These are phyloP conservation scores for Anisogramma anomala DNA, from an alignment of 2,329 filamentous ascomycete genomes.

Conservation along the genomic window DNA sequence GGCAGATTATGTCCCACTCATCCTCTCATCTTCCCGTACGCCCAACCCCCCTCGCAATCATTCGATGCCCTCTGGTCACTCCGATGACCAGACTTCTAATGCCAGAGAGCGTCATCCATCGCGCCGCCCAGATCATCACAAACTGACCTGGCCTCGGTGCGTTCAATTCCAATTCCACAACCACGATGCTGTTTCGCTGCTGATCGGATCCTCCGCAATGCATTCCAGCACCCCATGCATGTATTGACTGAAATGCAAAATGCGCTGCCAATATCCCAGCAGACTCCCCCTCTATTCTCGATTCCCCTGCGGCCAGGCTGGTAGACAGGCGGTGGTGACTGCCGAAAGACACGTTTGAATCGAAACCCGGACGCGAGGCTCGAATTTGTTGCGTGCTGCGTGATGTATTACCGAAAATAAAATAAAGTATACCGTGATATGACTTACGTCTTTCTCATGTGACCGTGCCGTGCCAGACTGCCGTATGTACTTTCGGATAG, in stretches of 20 bases:
- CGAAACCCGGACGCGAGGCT: not conserved
- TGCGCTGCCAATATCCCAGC: not conserved
- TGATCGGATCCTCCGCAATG: not conserved
- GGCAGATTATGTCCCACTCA: slow-evolving; percentile 12
- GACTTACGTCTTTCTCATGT: slow-evolving; percentile 7
- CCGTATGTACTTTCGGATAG: slow-evolving; percentile 13
- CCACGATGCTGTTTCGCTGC: not conserved
- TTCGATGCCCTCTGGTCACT: not conserved
- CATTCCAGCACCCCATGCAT: not conserved
- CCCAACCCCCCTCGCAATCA: not conserved
- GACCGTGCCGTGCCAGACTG: slow-evolving; percentile 12
- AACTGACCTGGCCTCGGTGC: not conserved
- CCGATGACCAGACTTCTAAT: not conserved
- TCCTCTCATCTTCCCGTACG: not conserved
- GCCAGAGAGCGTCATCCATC: not conserved
- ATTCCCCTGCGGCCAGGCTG: not conserved
- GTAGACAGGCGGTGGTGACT: slow-evolving; percentile 1
- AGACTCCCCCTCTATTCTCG: not conserved
- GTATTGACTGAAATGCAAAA: slow-evolving; percentile 2
- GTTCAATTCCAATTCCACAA: not conserved
- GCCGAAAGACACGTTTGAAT: slow-evolving; percentile 1
- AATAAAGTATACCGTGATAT: slow-evolving; percentile 14
- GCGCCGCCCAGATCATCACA: too few species aligned
- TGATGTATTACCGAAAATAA: slow-evolving; percentile 15
- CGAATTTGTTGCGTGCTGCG: slow-evolving; percentile 8